A percentile compares a stretch with the other conserved stretches of the same genome.
Evolutionary conservation across 495 filamentous ascomycete species (phyloP).

Genomic region (Penicillium coffeae): DNA sequence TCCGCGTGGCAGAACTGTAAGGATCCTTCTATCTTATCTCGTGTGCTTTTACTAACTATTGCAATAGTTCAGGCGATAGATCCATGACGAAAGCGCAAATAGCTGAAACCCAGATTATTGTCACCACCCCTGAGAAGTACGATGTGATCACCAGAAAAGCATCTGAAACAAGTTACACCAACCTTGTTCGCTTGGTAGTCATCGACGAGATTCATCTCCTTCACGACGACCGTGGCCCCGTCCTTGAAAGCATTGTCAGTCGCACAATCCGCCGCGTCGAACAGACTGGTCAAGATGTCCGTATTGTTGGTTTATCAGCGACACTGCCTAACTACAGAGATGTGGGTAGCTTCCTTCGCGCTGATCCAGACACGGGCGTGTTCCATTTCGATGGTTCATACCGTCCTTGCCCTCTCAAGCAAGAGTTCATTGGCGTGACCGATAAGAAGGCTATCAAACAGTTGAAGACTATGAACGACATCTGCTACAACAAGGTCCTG

Average conservation of each 20-base stretch:
- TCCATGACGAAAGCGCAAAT: conserved; percentile 99
- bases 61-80: conserved; percentile 71
- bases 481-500: conserved; percentile 95
- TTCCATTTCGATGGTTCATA: conserved; percentile 97
- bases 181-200: conserved; percentile 88
- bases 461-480: conserved; percentile 98
- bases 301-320: conserved; percentile 88
- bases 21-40: not conserved
- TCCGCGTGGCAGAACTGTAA: conserved; percentile 78
- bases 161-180: conserved; percentile 94
- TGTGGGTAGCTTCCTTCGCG: conserved; percentile 92
- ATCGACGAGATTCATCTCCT: conserved; percentile 98
- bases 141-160: conserved; percentile 99
- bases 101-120: conserved; percentile 94
- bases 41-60: not conserved
- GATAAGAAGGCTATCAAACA: conserved; percentile 99
- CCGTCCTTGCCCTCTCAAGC: conserved; percentile 85
- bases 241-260: conserved; percentile 94
- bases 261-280: conserved; percentile 89
- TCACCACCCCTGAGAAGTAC: conserved; percentile 98
- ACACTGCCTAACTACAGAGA: conserved; percentile 96
- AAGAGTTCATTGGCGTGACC: conserved; percentile 97
- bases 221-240: conserved; percentile 95
- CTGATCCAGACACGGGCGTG: conserved; percentile 77
- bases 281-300: conserved; percentile 86